phyloP scores from a whole-genome alignment of 2,329 filamentous ascomycete genomes.

The Alternaria sp. region DNA sequence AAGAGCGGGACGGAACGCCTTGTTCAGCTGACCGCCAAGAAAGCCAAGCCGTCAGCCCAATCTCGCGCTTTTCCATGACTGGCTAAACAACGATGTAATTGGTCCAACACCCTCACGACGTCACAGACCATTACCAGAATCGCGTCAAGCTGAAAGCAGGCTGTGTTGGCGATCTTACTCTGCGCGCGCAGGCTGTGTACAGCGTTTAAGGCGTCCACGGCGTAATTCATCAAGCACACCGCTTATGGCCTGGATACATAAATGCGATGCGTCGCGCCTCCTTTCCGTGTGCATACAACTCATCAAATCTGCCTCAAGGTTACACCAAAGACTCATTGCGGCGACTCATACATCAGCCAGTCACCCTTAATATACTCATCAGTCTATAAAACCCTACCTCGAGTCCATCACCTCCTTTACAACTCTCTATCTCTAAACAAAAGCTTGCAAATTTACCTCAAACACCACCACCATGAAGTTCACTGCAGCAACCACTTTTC shows the following conservation, averaged over 20 bases:
- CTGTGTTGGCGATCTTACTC: constrained; percentile 23
- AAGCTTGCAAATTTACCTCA: background rate
- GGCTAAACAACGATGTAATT: background rate
- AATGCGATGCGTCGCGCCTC: background rate
- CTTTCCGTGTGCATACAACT: background rate
- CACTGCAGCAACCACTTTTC: constrained; percentile 24
- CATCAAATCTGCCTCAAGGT: background rate
- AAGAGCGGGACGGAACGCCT: background rate
- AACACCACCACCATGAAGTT: constrained; percentile 33
- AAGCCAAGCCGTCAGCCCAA: constrained; percentile 25
- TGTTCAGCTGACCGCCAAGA: constrained; percentile 13
- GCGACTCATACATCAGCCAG: background rate
- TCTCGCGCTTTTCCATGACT: constrained; percentile 11
- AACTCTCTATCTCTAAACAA: background rate
- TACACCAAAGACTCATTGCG: background rate
- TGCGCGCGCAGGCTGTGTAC: constrained; percentile 11
- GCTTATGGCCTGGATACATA: background rate
- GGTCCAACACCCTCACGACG: constrained; percentile 6
- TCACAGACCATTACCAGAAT: constrained; percentile 12
- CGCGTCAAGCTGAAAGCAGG: constrained; percentile 12
- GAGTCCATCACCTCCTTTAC: background rate
- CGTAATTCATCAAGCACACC: background rate
- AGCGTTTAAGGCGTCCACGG: background rate
- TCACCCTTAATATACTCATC: background rate
- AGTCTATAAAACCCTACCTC: background rate